phyloP scores from a whole-genome alignment of 1,284 basidiomycete genomes.

The Anthracocystis panici-leucophaei region DNA sequence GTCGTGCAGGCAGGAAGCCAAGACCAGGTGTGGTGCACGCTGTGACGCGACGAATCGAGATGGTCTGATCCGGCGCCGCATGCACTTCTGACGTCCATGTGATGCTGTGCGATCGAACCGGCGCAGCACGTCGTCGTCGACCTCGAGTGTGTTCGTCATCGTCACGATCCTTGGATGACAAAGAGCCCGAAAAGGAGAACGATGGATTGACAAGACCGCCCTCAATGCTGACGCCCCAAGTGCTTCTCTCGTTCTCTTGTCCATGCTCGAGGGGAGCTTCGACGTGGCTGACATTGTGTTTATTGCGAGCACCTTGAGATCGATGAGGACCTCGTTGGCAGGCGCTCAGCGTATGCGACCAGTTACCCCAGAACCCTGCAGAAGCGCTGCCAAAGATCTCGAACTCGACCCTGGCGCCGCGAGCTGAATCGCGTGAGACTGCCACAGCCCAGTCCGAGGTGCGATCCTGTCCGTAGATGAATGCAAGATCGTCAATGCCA shows the following conservation, averaged over 20 bases:
- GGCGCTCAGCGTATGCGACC: conserved; percentile 53
- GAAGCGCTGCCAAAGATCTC: conserved; percentile 48
- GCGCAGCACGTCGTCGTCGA: conserved; percentile 15
- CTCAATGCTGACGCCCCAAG: conserved; percentile 19
- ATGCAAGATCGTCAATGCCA: conserved; percentile 46
- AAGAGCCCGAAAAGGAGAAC: conserved; percentile 15
- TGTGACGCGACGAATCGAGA: conserved; percentile 48
- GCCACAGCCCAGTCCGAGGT: conserved; percentile 61
- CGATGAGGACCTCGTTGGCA: conserved; percentile 57
- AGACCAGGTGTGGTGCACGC: conserved; percentile 35
- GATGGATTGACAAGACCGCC: conserved; percentile 27
- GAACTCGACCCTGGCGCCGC: conserved; percentile 54
- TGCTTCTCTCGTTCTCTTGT: conserved; percentile 1
- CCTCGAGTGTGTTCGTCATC: conserved; percentile 21
- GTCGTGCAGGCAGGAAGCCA: conserved; percentile 35
- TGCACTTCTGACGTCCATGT: conserved; percentile 30
- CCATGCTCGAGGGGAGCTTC: conserved; percentile 6
- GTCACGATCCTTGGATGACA: not conserved
- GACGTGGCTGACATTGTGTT: conserved; percentile 13
- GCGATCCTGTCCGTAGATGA: conserved; percentile 57
- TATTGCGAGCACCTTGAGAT: conserved; percentile 2
- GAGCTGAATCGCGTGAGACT: conserved; percentile 48
- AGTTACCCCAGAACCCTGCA: conserved; percentile 53
- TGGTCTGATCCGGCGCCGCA: conserved; percentile 44
- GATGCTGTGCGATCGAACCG: conserved; percentile 19